Evolutionary conservation across 805 yeast species (phyloP), one percentile per base, ranked within the genome.

Genomic region (Candida argentea): DNA sequence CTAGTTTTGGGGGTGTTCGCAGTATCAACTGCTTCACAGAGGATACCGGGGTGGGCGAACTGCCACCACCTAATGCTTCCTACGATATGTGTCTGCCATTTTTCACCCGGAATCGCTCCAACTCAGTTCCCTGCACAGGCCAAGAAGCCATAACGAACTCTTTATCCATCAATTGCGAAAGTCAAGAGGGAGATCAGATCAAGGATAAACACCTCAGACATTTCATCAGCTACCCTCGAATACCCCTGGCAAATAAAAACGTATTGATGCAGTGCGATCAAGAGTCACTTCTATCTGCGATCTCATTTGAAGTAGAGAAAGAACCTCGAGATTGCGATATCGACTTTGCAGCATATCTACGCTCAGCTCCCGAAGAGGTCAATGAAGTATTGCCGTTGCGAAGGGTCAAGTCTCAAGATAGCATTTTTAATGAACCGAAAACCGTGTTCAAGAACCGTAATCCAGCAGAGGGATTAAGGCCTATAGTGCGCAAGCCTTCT

Each of bases 321-420:
- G 17, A 26, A 10, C 14, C 20, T 13, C 21, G 29, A 10, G 36
- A 29, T 9, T 42, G 43, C 14, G 37, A 51, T 24, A 56, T 52
- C 27, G 48, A 49, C 31, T 54, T 48, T 31, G 56, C 47, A 8
- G 40, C 39, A 8, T 61, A 40, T 33, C 40, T 61, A 25, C 40
- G 67, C 15, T 43, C 43, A 24, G 54, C 64, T 4, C 37, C 62
- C 20, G 31, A 52, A 2, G 53, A 58, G 30, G 44, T 61, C 21
- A 36, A 40, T 9, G 37, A 43, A 11, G 48, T 50, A 5, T 49
- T 56, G 22, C 59, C 60, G 4, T 48, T 47, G 5, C 38, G 43
- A 20, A 45, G 42, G 22, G 39, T 61, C 3, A 40, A 30, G 6
- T 46, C 57, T 3, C 46, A 42, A 27, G 55, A 52, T 22, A 47